These are phyloP conservation scores for Eruca vesicaria DNA, from an alignment of 441 rosid species.

Conservation along the genomic window DNA sequence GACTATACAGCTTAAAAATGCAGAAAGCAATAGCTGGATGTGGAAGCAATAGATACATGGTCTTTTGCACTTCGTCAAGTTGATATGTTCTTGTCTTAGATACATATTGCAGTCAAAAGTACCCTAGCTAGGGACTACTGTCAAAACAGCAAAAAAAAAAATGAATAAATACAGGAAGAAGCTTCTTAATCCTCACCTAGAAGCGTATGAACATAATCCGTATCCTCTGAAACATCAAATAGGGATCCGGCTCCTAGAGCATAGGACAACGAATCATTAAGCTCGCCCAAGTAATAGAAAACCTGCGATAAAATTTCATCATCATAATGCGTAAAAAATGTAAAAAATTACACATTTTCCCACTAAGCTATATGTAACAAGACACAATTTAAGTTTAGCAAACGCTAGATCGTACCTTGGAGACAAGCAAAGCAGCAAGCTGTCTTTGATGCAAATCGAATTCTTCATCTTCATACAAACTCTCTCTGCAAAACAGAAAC, in stretches of 20 bases:
- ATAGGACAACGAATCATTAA: constrained; percentile 87
- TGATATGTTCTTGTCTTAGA: not conserved
- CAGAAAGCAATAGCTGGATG: not conserved
- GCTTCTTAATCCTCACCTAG: constrained; percentile 55
- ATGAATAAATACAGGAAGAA: not conserved
- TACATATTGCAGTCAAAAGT: not conserved
- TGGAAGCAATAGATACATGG: not conserved
- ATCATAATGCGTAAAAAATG: not conserved
- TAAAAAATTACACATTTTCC: not conserved
- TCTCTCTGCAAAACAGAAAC: constrained; percentile 57
- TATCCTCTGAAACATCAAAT: constrained; percentile 93
- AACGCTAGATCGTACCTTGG: constrained; percentile 57
- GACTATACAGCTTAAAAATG: not conserved
- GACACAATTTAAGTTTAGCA: not conserved
- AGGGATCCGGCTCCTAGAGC: constrained; percentile 95
- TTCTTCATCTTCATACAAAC: constrained; percentile 95
- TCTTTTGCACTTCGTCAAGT: not conserved
- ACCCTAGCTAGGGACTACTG: not conserved
- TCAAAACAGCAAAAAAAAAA: not conserved
- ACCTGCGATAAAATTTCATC: constrained; percentile 49
- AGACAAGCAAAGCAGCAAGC: constrained; percentile 91
- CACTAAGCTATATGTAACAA: not conserved
- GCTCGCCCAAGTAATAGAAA: constrained; percentile 90
- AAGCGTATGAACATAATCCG: constrained; percentile 91
- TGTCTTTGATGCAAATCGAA: constrained; percentile 89